Percentiles rank a stretch among this genome's conserved stretches.
These are phyloP conservation scores for Polygonum maritimum DNA, from an alignment of 148 eudicot genomes.

Conservation along the genomic window DNA sequence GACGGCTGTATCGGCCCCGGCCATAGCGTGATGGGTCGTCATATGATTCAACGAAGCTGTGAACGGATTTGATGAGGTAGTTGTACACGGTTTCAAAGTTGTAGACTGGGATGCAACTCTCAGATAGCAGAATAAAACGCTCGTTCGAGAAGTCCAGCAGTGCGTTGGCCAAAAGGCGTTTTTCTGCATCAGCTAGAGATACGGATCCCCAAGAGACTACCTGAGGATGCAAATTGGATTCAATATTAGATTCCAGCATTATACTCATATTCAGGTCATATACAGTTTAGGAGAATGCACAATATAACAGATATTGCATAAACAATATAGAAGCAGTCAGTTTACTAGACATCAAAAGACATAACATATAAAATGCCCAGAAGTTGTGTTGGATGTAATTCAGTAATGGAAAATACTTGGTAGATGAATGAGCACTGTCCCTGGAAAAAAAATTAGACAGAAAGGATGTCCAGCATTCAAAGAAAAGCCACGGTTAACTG, in stretches of 20 bases:
- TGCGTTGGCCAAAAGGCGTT: constrained; percentile 75
- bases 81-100: constrained; percentile 60
- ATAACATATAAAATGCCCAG: neutral
- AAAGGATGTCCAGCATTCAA: neutral
- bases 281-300: neutral
- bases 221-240: constrained; percentile 27
- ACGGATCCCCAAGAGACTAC: constrained; percentile 64
- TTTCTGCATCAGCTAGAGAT: constrained; percentile 64
- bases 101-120: constrained; percentile 80
- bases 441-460: neutral
- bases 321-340: neutral
- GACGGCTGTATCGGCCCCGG: constrained; percentile 66
- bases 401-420: neutral
- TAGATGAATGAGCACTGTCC: neutral
- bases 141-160: constrained; percentile 79
- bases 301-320: neutral
- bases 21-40: constrained; percentile 72
- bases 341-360: neutral
- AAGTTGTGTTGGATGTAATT: neutral
- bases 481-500: neutral
- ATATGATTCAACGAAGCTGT: constrained; percentile 61
- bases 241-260: neutral
- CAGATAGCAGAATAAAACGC: constrained; percentile 67
- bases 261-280: neutral
- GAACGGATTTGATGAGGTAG: constrained; percentile 46